phyloP scores from a whole-genome alignment of 106 monocot genomes.

The Allium fistulosum region DNA sequence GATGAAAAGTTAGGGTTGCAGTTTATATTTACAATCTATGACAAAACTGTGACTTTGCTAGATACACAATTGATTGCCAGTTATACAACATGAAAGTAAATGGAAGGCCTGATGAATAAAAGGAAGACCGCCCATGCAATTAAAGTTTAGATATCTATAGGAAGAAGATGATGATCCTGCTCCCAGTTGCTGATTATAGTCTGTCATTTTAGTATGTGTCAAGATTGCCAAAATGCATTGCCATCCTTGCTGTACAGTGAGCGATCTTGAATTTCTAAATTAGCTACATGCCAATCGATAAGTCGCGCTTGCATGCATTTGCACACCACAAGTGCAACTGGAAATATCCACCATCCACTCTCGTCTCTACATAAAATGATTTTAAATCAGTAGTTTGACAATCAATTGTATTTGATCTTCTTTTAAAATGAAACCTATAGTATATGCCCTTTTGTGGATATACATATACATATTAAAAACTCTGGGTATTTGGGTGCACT shows the following conservation, averaged over 20 bases:
- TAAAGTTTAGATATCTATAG: neutral
- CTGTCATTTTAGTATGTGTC: conserved; percentile 13
- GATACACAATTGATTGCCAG: conserved; percentile 2
- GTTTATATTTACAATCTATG: conserved; percentile 14
- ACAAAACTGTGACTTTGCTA: conserved; percentile 4
- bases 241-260: conserved; percentile 90
- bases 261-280: conserved; percentile 97
- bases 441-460: neutral
- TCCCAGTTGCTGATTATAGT: conserved; percentile 3
- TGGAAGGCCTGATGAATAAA: conserved; percentile 4
- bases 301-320: conserved; percentile 85
- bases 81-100: conserved; percentile 8
- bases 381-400: too few relatives aligned
- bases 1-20: neutral
- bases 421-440: neutral
- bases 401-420: neutral
- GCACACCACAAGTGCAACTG: conserved; percentile 51
- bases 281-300: conserved; percentile 92
- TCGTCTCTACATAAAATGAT: conserved; percentile 58
- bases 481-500: too few relatives aligned
- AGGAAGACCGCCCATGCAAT: neutral
- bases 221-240: conserved; percentile 80
- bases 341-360: conserved; percentile 96
- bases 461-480: neutral
- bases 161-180: neutral